A percentile compares a stretch with the other conserved stretches of the same genome.
These are phyloP conservation scores for Cornus kousa DNA, from an alignment of 148 eudicot genomes.

Conservation along the genomic window DNA sequence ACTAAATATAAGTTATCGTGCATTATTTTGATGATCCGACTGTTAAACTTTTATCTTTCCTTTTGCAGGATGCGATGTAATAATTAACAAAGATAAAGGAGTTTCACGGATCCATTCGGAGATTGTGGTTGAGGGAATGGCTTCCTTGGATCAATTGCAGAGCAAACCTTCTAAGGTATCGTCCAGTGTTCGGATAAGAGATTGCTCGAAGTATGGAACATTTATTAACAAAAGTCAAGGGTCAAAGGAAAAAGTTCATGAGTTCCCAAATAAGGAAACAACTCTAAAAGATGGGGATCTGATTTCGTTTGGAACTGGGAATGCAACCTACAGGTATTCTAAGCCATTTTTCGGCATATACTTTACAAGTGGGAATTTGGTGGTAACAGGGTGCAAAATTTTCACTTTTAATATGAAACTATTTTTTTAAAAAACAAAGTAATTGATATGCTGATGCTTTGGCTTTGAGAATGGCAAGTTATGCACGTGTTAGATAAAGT, in stretches of 20 bases:
- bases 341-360: background rate
- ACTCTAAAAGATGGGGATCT: slow-evolving; percentile 67
- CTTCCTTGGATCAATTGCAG: slow-evolving; percentile 35
- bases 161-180: slow-evolving; percentile 33
- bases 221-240: slow-evolving; percentile 37
- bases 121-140: slow-evolving; percentile 69
- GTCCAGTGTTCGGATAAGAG: slow-evolving; percentile 65
- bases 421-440: no score
- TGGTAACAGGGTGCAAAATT: background rate
- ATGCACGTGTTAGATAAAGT: background rate
- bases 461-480: background rate
- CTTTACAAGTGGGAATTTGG: background rate
- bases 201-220: slow-evolving; percentile 96
- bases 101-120: slow-evolving; percentile 94
- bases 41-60: slow-evolving; percentile 1
- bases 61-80: slow-evolving; percentile 81
- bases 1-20: background rate
- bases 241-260: slow-evolving; percentile 71
- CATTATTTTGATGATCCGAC: background rate
- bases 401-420: no score
- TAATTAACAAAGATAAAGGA: slow-evolving; percentile 73
- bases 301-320: slow-evolving; percentile 87
- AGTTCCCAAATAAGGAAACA: slow-evolving; percentile 66
- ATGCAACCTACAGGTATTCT: slow-evolving; percentile 75
- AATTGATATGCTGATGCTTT: background rate